Evolutionary conservation across 306 rosid species (phyloP).

Genomic region (Aeschynomene evenia): DNA sequence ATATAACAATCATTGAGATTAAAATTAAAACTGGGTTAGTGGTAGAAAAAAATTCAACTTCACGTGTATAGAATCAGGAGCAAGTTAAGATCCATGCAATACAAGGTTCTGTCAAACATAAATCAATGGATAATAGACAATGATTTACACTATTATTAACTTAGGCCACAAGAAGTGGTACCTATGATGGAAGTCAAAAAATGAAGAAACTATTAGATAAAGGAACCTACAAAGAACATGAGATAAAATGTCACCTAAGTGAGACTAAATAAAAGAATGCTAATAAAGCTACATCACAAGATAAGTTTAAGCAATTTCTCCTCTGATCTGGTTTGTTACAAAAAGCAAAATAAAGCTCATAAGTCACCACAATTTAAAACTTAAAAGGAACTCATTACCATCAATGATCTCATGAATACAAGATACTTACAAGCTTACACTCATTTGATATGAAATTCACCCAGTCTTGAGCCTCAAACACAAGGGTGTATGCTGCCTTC

Average conservation of each 20-base stretch:
- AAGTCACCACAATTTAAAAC: slow-evolving; percentile 13
- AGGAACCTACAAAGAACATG: not conserved
- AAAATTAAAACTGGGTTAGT: not conserved
- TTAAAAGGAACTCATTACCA: slow-evolving; percentile 5
- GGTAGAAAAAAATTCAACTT: slow-evolving; percentile 12
- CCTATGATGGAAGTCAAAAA: slow-evolving; percentile 2
- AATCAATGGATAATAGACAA: not conserved
- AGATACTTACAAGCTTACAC: slow-evolving; percentile 80
- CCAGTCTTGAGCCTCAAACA: slow-evolving; percentile 99
- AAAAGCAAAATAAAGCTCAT: slow-evolving; percentile 6
- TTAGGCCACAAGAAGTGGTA: not conserved
- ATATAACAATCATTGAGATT: not conserved
- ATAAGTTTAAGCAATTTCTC: too few relatives aligned
- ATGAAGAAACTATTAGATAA: slow-evolving; percentile 19
- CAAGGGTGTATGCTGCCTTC: slow-evolving; percentile 97
- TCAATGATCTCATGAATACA: slow-evolving; percentile 41
- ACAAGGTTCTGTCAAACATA: not conserved
- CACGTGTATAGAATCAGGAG: not conserved
- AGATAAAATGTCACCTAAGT: too few relatives aligned
- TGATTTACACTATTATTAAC: not conserved
- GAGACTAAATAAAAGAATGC: too few relatives aligned
- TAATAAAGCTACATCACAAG: too few relatives aligned
- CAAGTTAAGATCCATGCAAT: not conserved
- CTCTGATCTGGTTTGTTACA: slow-evolving; percentile 64
- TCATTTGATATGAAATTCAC: slow-evolving; percentile 97